These are phyloP conservation scores for Colletotrichum godetiae DNA, from an alignment of 2,329 filamentous ascomycete genomes.

Conservation along the genomic window DNA sequence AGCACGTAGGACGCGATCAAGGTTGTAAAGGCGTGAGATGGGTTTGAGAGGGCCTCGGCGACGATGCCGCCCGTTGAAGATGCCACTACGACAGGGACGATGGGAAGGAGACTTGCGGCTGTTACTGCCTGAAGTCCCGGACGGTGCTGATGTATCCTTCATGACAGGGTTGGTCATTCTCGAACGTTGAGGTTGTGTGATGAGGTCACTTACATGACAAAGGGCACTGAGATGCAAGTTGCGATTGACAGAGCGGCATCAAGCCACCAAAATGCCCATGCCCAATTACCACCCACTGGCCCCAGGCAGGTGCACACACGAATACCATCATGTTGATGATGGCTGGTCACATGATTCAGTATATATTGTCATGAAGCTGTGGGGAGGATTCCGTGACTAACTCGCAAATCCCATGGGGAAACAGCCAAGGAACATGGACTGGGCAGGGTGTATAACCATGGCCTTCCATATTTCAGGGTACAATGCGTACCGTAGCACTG, in stretches of 20 bases:
- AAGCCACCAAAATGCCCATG: conserved; percentile 70
- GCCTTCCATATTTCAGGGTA: conserved; percentile 74
- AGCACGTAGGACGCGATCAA: conserved; percentile 74
- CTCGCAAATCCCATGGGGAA: conserved; percentile 76
- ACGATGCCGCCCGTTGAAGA: conserved; percentile 68
- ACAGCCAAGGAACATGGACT: conserved; percentile 76
- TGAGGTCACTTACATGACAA: conserved; percentile 58
- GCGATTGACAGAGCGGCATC: conserved; percentile 64
- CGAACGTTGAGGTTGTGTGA: not conserved
- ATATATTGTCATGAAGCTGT: conserved; percentile 25
- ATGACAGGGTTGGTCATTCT: not conserved
- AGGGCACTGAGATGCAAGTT: conserved; percentile 67
- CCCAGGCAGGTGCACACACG: conserved; percentile 70
- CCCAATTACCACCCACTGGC: conserved; percentile 64
- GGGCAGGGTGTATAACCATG: conserved; percentile 74
- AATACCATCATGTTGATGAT: conserved; percentile 74
- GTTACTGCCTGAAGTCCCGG: conserved; percentile 69
- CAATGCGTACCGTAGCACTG: conserved; percentile 69
- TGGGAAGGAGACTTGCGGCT: conserved; percentile 73
- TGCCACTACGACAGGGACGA: conserved; percentile 74
- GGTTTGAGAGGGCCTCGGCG: conserved; percentile 24
- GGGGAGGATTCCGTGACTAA: conserved; percentile 37
- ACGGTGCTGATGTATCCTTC: conserved; percentile 52
- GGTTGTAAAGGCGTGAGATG: conserved; percentile 54
- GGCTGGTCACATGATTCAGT: conserved; percentile 40